Conservation (phyloP, 768 basidiomycete genomes). For the Russula sp. region DNA sequence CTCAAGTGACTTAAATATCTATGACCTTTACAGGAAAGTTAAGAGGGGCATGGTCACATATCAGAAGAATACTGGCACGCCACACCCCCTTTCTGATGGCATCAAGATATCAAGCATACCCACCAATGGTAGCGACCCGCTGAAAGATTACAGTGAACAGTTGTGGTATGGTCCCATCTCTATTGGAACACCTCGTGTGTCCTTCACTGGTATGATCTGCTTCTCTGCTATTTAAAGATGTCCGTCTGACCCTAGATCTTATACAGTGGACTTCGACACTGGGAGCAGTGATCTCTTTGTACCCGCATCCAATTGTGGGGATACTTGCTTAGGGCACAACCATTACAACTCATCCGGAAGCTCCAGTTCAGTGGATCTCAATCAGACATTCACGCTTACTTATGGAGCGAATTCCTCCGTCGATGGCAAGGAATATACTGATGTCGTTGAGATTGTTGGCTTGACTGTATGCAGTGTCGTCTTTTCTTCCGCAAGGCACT, state of each 20-base stretch:
- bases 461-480: constrained; percentile 1
- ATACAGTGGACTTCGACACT: constrained; percentile 35
- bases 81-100: background rate
- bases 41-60: background rate
- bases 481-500: background rate
- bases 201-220: background rate
- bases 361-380: constrained; percentile 22
- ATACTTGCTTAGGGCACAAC: constrained; percentile 25
- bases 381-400: constrained; percentile 26
- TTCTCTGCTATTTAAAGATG: constrained; percentile 23
- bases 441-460: constrained; percentile 36
- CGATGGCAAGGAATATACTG: constrained; percentile 35
- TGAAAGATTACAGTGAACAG: background rate
- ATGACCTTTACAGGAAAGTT: constrained; percentile 2
- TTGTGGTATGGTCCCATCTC: constrained; percentile 15
- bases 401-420: constrained; percentile 36
- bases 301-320: constrained; percentile 26
- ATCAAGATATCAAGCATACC: background rate
- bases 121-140: background rate
- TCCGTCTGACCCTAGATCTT: constrained; percentile 25
- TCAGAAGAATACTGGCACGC: background rate
- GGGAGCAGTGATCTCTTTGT: constrained; percentile 30
- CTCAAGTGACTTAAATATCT: background rate
- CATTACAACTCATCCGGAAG: background rate
- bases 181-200: constrained; percentile 7